Percentiles rank a stretch among this genome's conserved stretches.
Conservation (phyloP, 768 basidiomycete genomes). For the Harrya chromipes region DNA sequence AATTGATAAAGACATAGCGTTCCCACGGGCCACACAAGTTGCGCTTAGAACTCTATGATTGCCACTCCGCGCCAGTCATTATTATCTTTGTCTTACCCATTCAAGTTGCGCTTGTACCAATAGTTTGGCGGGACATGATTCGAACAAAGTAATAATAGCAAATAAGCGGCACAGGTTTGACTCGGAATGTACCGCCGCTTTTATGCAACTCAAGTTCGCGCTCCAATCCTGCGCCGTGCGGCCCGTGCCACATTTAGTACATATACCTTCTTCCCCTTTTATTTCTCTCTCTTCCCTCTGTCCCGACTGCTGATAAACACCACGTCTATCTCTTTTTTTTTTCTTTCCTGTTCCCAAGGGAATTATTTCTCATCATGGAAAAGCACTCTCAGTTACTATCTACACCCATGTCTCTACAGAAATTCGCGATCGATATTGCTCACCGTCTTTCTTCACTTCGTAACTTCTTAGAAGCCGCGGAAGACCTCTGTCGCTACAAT, state of each 20-base stretch:
- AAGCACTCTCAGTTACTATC: slow-evolving; percentile 8
- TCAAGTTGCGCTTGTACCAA: too few relatives aligned
- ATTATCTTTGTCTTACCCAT: too few relatives aligned
- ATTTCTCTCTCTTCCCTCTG: slow-evolving; percentile 8
- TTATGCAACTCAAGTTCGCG: slow-evolving; percentile 22
- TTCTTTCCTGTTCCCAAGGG: slow-evolving; percentile 18
- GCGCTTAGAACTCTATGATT: not conserved
- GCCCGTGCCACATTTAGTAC: slow-evolving; percentile 29
- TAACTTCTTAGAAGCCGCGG: slow-evolving; percentile 29
- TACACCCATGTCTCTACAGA: slow-evolving; percentile 17
- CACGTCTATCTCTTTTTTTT: slow-evolving; percentile 7
- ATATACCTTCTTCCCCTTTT: slow-evolving; percentile 17
- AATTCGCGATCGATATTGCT: slow-evolving; percentile 29
- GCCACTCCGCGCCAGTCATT: slow-evolving; percentile 6
- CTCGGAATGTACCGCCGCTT: slow-evolving; percentile 34
- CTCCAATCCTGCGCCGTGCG: slow-evolving; percentile 10
- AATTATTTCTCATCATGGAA: slow-evolving; percentile 16
- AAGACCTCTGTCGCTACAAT: slow-evolving; percentile 21
- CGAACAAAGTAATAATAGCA: not conserved
- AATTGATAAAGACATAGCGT: slow-evolving; percentile 8
- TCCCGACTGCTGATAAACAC: slow-evolving; percentile 6
- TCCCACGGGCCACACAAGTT: slow-evolving; percentile 15
- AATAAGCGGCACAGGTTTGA: slow-evolving; percentile 18
- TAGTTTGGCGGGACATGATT: not conserved
- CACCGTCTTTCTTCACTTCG: slow-evolving; percentile 28